Evolutionary conservation across 2,329 filamentous ascomycete genomes (phyloP).

Genomic region (Zasmidium angulare): DNA sequence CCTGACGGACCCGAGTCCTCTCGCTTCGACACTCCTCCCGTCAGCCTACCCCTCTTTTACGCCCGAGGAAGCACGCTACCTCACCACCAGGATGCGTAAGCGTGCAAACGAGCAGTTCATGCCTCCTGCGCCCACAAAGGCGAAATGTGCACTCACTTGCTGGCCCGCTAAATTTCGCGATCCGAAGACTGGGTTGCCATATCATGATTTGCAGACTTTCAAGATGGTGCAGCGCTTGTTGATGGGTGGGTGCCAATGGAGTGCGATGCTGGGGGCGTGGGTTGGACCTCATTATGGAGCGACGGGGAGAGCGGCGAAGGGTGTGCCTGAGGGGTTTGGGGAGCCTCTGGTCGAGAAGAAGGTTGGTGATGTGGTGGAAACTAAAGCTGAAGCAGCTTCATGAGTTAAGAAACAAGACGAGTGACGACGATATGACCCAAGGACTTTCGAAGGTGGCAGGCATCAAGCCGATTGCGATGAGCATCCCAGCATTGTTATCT

Average conservation of each 20-base stretch:
- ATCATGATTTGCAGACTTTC: conserved; percentile 76
- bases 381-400: background rate
- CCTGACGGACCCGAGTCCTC: conserved; percentile 54
- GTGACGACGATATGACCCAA: no score
- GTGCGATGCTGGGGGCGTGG: conserved; percentile 76
- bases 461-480: no score
- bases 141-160: conserved; percentile 70
- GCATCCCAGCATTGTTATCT: no score
- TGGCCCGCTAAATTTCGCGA: conserved; percentile 79
- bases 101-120: conserved; percentile 40
- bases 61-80: conserved; percentile 49
- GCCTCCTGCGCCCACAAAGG: conserved; percentile 33
- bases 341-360: background rate
- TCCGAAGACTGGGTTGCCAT: conserved; percentile 78
- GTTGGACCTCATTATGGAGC: conserved; percentile 56
- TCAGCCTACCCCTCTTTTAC: conserved; percentile 52
- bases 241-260: conserved; percentile 78
- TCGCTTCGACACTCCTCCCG: conserved; percentile 57
- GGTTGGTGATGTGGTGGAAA: background rate
- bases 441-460: no score
- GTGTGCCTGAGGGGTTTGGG: conserved; percentile 75
- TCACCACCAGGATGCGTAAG: conserved; percentile 50
- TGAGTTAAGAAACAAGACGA: background rate
- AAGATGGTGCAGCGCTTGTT: conserved; percentile 74
- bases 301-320: conserved; percentile 60